phyloP scores from a whole-genome alignment of 164 flowering plant species.

The Magnolia sinica region DNA sequence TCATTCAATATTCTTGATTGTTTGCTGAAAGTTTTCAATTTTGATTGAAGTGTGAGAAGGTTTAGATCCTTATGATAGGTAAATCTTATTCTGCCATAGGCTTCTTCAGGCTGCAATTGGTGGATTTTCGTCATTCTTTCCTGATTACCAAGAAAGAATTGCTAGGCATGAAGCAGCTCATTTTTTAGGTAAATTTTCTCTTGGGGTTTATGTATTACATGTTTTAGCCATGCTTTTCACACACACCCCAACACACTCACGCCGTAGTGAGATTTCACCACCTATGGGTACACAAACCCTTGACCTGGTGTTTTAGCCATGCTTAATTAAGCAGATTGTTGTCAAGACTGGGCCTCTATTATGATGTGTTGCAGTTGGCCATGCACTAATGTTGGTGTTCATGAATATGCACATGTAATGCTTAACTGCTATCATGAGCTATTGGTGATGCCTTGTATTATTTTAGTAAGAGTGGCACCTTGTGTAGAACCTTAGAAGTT shows the following conservation, averaged over 20 bases:
- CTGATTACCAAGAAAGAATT: conserved; percentile 89
- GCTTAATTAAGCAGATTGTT: too few relatives aligned
- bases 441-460: not conserved
- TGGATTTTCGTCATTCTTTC: conserved; percentile 78
- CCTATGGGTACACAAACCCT: too few relatives aligned
- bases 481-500: not conserved
- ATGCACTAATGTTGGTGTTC: not conserved
- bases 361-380: not conserved
- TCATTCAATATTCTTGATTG: not conserved
- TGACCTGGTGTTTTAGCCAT: too few relatives aligned
- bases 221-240: too few relatives aligned
- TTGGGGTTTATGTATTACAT: not conserved
- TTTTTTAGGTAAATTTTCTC: conserved; percentile 55
- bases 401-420: not conserved
- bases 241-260: too few relatives aligned
- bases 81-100: conserved; percentile 29
- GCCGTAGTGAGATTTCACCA: too few relatives aligned
- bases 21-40: not conserved
- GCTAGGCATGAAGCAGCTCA: conserved; percentile 97
- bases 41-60: too few relatives aligned
- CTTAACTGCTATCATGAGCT: not conserved
- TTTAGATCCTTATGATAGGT: not conserved
- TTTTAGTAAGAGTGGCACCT: not conserved
- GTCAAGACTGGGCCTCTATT: too few relatives aligned
- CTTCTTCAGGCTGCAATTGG: conserved; percentile 94